These are phyloP conservation scores for Hippophae gyantsensis DNA, from an alignment of 306 rosid genomes.

Conservation along the genomic window DNA sequence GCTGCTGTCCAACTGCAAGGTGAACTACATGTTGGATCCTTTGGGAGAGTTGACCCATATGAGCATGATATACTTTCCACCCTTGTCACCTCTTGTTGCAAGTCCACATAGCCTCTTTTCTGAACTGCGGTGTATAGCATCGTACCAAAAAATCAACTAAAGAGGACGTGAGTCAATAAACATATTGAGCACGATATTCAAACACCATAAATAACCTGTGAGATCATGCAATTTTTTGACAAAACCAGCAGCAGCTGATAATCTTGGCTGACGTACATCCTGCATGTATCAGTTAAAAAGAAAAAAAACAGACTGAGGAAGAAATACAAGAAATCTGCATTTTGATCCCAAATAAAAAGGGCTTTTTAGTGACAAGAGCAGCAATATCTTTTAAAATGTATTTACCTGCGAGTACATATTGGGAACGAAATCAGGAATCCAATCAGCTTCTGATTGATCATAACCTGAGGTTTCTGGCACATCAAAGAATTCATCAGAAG, in stretches of 20 bases:
- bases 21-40: constrained; percentile 43
- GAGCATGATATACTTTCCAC: constrained; percentile 36
- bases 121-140: constrained; percentile 42
- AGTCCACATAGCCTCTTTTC: constrained; percentile 66
- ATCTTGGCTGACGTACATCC: constrained; percentile 37
- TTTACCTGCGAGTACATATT: constrained; percentile 39
- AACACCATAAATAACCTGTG: constrained; percentile 39
- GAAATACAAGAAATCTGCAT: background rate
- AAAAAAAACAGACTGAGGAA: constrained; percentile 5
- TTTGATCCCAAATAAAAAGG: background rate
- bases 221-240: constrained; percentile 74
- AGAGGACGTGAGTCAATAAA: background rate
- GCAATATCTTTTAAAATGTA: background rate
- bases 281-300: constrained; percentile 9
- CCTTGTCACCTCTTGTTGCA: constrained; percentile 39
- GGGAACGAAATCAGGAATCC: constrained; percentile 36
- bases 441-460: constrained; percentile 38
- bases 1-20: constrained; percentile 66
- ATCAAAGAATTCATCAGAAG: constrained; percentile 69
- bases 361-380: background rate
- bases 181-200: background rate
- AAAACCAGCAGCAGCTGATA: constrained; percentile 54
- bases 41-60: constrained; percentile 61
- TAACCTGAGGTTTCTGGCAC: constrained; percentile 59
- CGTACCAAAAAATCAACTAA: constrained; percentile 1